phyloP scores from a whole-genome alignment of 192 early-diverging fungal species.

The Jimgerdemannia lactiflua region DNA sequence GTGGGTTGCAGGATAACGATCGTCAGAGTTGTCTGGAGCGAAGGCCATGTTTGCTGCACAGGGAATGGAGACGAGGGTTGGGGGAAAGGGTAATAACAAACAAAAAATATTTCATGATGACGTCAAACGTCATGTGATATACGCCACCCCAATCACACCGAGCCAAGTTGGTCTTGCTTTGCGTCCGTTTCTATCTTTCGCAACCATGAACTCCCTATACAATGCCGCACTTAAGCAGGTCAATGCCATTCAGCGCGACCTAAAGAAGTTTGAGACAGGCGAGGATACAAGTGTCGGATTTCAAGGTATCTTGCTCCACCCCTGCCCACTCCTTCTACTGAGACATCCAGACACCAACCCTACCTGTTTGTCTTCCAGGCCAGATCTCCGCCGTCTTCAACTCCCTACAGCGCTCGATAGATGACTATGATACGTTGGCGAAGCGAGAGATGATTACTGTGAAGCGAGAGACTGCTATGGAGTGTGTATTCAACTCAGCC shows the following conservation, averaged over 20 bases:
- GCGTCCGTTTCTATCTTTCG: too few species aligned
- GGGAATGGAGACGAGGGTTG: neutral
- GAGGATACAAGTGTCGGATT: conserved; percentile 55
- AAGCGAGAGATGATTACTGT: conserved; percentile 52
- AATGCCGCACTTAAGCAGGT: conserved; percentile 59
- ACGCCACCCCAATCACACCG: too few species aligned
- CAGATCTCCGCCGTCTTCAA: conserved; percentile 48
- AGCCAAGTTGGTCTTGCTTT: too few species aligned
- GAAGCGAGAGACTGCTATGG: conserved; percentile 51
- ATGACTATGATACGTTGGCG: conserved; percentile 54
- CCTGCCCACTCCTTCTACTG: neutral
- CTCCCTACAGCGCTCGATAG: conserved; percentile 52
- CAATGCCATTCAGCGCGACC: conserved; percentile 43
- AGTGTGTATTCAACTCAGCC: conserved; percentile 28
- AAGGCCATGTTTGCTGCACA: conserved; percentile 16
- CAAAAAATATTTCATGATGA: neutral
- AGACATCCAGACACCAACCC: neutral
- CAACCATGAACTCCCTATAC: conserved; percentile 52
- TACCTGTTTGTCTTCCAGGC: conserved; percentile 27
- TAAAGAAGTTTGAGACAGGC: conserved; percentile 49
- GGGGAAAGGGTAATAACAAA: conserved; percentile 3
- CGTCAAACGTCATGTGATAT: neutral
- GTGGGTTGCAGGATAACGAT: conserved; percentile 28
- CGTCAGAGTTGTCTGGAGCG: conserved; percentile 27
- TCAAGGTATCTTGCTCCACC: conserved; percentile 41